Conservation (phyloP, 2,329 filamentous ascomycete species). For the Lecanicillium sp. region DNA sequence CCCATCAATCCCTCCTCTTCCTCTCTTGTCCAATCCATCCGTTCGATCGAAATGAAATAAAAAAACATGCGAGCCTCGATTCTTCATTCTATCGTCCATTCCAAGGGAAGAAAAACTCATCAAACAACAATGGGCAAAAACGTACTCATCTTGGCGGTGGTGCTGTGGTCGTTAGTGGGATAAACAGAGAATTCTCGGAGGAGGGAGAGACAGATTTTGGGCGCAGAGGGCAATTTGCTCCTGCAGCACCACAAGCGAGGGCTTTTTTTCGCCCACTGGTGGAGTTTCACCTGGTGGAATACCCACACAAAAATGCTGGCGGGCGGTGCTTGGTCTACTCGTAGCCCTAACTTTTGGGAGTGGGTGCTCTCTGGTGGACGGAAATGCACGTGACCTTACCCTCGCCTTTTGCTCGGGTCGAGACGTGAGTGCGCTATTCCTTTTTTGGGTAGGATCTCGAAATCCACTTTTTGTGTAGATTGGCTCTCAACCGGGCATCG, state of each 20-base stretch:
- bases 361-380: conserved; percentile 14
- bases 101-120: neutral
- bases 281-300: too few relatives aligned
- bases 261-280: conserved; percentile 19
- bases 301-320: conserved; percentile 1
- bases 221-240: conserved; percentile 4
- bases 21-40: too few relatives aligned
- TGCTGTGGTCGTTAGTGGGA: conserved; percentile 29
- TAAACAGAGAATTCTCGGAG: conserved; percentile 25
- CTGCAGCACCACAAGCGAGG: conserved; percentile 4
- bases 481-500: too few relatives aligned
- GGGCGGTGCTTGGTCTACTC: conserved; percentile 1
- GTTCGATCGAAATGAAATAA: too few relatives aligned
- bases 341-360: conserved; percentile 29
- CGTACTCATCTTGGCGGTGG: conserved; percentile 51
- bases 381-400: conserved; percentile 23
- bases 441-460: neutral
- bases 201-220: conserved; percentile 4
- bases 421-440: neutral
- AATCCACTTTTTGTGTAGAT: too few relatives aligned
- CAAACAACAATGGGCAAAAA: conserved; percentile 15
- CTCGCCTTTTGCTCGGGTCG: conserved; percentile 5
- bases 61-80: too few relatives aligned
- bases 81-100: neutral
- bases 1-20: too few relatives aligned